Base-by-base conservation (phyloP, 2,329 filamentous ascomycete species). In the Teratosphaeria viscida region DNA sequence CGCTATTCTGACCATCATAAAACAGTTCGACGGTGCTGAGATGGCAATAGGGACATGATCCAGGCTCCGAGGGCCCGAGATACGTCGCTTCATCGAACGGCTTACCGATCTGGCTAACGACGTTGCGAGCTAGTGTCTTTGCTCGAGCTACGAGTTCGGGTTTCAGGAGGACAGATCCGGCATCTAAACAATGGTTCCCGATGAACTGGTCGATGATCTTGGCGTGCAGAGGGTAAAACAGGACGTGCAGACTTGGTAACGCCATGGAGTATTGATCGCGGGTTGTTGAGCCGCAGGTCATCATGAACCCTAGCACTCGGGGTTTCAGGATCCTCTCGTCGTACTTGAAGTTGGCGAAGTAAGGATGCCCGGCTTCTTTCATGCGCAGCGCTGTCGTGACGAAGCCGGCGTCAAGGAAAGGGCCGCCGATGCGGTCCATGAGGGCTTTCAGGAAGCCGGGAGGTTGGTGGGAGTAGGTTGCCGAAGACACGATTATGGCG, bases 391-490 rank as follows among this genome's bases (percentile, higher is more conserved):
- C 54, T 10, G 52, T 57, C 7, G 29, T 43, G 37, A 52, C 56
- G 52, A 60, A 60, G 16, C 54, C 57, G 2, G 52, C 55, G 49
- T 62, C 60, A 1, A 58, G 52, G 37, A 53, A 52, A 2, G 60
- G 60, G 1, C 60, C 60, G 10, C 52, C 55, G 14, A 62, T 58
- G 11, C 58, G 52, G 32, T 62, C 60, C 52, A 60, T 58, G 37
- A 63, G 52, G 4, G 54, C 35, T 54, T 64, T 64, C 35, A 64
- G 54, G n/a, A 57, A 39, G 11, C 58, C 60, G 3, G 59, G 23
- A 10, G 62, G 62, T 56, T 61, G 58, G 54, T 62, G 62, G 57
- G 57, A 61, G 55, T 62, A 61, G 7, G 56, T 58, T 11, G 61
- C 49, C 6, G 61, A 57, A 4, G 60, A 52, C 3, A 64, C 34